These are phyloP conservation scores for Lactarius akahatsu DNA, from an alignment of 768 basidiomycete genomes.

Conservation along the genomic window DNA sequence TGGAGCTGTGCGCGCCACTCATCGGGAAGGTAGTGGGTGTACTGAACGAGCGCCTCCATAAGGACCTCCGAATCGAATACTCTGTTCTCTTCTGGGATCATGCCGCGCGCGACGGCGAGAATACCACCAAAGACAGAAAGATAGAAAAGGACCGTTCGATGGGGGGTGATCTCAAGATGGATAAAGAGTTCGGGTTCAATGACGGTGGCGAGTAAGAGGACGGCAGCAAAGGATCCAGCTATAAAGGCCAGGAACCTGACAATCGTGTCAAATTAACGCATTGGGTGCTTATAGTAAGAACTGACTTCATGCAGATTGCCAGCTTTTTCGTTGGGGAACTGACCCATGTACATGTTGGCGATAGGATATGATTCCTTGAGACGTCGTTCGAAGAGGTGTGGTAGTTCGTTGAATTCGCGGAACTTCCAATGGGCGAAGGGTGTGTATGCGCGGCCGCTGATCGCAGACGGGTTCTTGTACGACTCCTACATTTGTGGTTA, in stretches of 20 bases:
- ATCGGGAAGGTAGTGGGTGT: conserved; percentile 95
- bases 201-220: conserved; percentile 87
- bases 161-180: conserved; percentile 92
- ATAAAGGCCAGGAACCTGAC: conserved; percentile 92
- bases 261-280: background rate
- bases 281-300: conserved; percentile 13
- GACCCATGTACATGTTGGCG: conserved; percentile 94
- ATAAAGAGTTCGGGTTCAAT: conserved; percentile 92
- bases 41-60: conserved; percentile 88
- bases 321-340: conserved; percentile 96
- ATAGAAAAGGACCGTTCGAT: conserved; percentile 93
- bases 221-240: conserved; percentile 94
- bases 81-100: conserved; percentile 92
- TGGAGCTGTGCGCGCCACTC: conserved; percentile 90
- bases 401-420: conserved; percentile 97
- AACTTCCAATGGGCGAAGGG: conserved; percentile 98
- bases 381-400: conserved; percentile 85
- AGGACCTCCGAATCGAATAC: conserved; percentile 93
- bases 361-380: conserved; percentile 86
- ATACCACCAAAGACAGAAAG: conserved; percentile 83
- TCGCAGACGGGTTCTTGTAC: conserved; percentile 95
- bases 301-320: conserved; percentile 83
- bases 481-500: conserved; percentile 67
- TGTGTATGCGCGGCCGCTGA: conserved; percentile 90
- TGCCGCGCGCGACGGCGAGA: conserved; percentile 86